Conservation (phyloP, 2,329 filamentous ascomycete genomes). For the Ceratocystis destructans region DNA sequence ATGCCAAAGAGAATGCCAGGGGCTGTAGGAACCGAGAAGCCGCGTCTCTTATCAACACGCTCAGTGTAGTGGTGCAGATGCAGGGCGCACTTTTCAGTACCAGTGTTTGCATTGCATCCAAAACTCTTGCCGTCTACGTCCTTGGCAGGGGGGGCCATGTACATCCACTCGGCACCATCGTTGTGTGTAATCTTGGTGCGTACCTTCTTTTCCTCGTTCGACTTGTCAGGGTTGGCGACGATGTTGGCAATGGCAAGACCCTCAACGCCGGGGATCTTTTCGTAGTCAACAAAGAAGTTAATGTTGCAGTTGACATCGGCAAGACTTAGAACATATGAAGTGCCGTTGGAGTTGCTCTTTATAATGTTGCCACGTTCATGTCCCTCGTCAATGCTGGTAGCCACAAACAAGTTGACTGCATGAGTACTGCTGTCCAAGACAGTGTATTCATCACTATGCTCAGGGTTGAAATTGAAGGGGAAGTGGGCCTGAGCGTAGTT, state of each 20-base stretch:
- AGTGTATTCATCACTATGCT: conserved; percentile 64
- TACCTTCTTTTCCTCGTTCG: conserved; percentile 59
- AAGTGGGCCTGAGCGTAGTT: conserved; percentile 75
- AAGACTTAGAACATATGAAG: conserved; percentile 78
- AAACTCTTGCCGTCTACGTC: conserved; percentile 60
- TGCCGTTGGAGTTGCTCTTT: conserved; percentile 98
- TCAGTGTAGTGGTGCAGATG: conserved; percentile 96
- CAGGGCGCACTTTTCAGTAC: conserved; percentile 60
- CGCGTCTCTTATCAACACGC: conserved; percentile 64
- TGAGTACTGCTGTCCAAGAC: conserved; percentile 91
- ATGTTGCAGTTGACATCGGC: conserved; percentile 68
- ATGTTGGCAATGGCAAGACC: conserved; percentile 80
- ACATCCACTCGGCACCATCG: conserved; percentile 78
- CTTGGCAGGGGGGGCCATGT: conserved; percentile 56
- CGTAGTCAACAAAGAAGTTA: conserved; percentile 76
- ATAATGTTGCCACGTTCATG: conserved; percentile 73
- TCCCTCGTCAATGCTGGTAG: conserved; percentile 51
- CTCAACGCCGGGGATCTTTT: conserved; percentile 86
- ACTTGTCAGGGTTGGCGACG: conserved; percentile 58
- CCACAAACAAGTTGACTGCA: conserved; percentile 86
- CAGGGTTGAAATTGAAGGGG: conserved; percentile 68
- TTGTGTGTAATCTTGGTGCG: conserved; percentile 93
- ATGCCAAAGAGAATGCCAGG: conserved; percentile 82
- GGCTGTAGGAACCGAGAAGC: conserved; percentile 76
- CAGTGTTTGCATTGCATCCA: conserved; percentile 46